Percentiles rank a stretch among this genome's conserved stretches.
Evolutionary conservation across 2,329 filamentous ascomycete genomes (phyloP).

Genomic region (Huntiella decipiens): DNA sequence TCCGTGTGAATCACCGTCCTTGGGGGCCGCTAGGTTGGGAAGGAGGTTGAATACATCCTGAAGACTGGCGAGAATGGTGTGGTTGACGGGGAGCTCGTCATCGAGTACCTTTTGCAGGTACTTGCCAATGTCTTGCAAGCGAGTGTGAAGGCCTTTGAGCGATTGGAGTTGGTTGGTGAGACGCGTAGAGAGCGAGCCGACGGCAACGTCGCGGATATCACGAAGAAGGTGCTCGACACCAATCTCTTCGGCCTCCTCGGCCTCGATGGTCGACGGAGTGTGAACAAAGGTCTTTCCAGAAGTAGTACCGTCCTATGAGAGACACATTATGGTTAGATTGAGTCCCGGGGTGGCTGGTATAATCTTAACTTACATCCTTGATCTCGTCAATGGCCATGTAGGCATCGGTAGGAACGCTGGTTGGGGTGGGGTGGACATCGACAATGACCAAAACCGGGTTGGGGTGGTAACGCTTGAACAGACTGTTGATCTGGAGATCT

Average conservation of each 20-base stretch:
- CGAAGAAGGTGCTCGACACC: conserved; percentile 93
- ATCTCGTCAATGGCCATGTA: conserved; percentile 99
- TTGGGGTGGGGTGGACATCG: conserved; percentile 94
- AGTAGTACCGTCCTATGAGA: conserved; percentile 71
- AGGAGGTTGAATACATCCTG: conserved; percentile 98
- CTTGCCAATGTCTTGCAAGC: conserved; percentile 82
- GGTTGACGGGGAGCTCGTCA: conserved; percentile 83
- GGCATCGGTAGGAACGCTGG: conserved; percentile 91
- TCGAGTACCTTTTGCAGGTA: conserved; percentile 95
- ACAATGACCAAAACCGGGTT: conserved; percentile 95
- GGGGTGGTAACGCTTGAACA: conserved; percentile 97
- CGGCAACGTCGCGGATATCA: conserved; percentile 94
- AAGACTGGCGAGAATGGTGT: conserved; percentile 92
- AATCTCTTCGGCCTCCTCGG: conserved; percentile 96
- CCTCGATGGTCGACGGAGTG: conserved; percentile 94
- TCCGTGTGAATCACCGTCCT: conserved; percentile 37
- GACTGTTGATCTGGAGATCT: conserved; percentile 96
- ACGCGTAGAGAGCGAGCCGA: conserved; percentile 86
- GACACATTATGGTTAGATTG: conserved; percentile 8
- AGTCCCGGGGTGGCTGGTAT: not conserved
- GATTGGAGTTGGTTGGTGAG: conserved; percentile 97
- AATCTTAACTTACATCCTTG: conserved; percentile 44
- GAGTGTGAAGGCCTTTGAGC: conserved; percentile 83
- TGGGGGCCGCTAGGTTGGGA: conserved; percentile 79
- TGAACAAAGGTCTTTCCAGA: conserved; percentile 96